Evolutionary conservation across 179 eudicot genomes (phyloP).

Genomic region (Gypsophila paniculata): DNA sequence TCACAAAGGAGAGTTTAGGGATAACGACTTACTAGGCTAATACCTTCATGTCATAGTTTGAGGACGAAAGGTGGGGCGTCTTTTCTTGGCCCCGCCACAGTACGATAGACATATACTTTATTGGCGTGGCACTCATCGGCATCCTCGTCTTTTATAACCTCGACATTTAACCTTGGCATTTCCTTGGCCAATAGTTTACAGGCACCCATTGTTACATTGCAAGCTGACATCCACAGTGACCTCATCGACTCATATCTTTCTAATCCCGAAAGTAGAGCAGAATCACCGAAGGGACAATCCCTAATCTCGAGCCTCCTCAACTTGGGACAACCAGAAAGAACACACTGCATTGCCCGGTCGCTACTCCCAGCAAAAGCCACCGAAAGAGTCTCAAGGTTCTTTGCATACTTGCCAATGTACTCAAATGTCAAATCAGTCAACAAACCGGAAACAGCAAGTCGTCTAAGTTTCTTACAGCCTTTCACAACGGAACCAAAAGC

Average conservation of each 20-base stretch:
- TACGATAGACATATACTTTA: constrained; percentile 74
- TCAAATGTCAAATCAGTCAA: constrained; percentile 71
- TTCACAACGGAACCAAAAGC: constrained; percentile 80
- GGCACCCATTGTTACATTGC: constrained; percentile 60
- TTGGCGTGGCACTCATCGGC: constrained; percentile 48
- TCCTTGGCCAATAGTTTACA: constrained; percentile 55
- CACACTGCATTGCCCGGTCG: constrained; percentile 68
- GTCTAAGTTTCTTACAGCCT: constrained; percentile 58
- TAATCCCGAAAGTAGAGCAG: constrained; percentile 64
- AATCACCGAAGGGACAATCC: constrained; percentile 70
- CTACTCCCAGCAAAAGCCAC: constrained; percentile 81
- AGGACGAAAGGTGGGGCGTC: constrained; percentile 84
- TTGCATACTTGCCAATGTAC: constrained; percentile 81
- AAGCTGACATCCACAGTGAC: constrained; percentile 83
- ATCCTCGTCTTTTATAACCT: constrained; percentile 71
- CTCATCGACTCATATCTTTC: constrained; percentile 72
- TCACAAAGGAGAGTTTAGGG: background rate
- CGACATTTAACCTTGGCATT: constrained; percentile 80
- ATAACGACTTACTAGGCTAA: constrained; percentile 17
- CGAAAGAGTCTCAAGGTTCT: constrained; percentile 73
- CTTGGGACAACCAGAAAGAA: constrained; percentile 65
- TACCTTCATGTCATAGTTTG: constrained; percentile 41
- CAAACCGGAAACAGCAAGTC: constrained; percentile 67
- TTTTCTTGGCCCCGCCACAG: constrained; percentile 68
- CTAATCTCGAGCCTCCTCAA: constrained; percentile 72